Base-by-base conservation (phyloP, 345 rosid species). In the Lagerstroemia speciosa region DNA sequence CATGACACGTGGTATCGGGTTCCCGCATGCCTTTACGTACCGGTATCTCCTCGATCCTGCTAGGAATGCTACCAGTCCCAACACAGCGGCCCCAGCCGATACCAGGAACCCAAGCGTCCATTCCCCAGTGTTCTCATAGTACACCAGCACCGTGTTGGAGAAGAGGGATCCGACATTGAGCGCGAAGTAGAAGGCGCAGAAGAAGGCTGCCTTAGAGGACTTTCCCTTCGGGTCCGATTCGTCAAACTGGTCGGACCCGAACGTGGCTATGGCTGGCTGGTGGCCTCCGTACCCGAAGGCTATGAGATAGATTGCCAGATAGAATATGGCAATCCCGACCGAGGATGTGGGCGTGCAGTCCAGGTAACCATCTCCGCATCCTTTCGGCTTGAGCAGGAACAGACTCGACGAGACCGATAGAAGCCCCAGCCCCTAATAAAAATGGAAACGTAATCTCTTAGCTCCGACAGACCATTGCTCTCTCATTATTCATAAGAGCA, bases 201-300 rank as follows among this genome's bases (percentile, higher is more conserved):
- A 83, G 71, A 80, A 80, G 45, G 71, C 76, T 10, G 76, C 79
- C 69, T 80, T 83, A 10, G 77, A 68, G 27, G 11, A 64, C 65
- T 38, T 69, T 16, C 66, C 58, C n/a, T 72, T 78, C 1, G 84
- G 76, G 7, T 67, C 72, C 12, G 74, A 20, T 33, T 80, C 86
- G 14, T 83, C 86, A 27, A 83, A 80, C 72, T 83, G 86, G 66
- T 83, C 86, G 0, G 86, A 80, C 9, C 86, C 86, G 11, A 83
- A 78, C 6, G 86, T 83, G 57, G 84, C 86, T 70, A 83, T 14
- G 17, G 84, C 76, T 10, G 86, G 86, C 73, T 83, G 86, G 74
- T 83, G 77, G 16, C 86, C 86, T 3, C 86, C 86, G 29, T 80
- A 80, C 61, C 86, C 86, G 0, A 83, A 76, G 22, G 86, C 86